Conservation (phyloP, 768 basidiomycete genomes). For the Termitomyces sp. region DNA sequence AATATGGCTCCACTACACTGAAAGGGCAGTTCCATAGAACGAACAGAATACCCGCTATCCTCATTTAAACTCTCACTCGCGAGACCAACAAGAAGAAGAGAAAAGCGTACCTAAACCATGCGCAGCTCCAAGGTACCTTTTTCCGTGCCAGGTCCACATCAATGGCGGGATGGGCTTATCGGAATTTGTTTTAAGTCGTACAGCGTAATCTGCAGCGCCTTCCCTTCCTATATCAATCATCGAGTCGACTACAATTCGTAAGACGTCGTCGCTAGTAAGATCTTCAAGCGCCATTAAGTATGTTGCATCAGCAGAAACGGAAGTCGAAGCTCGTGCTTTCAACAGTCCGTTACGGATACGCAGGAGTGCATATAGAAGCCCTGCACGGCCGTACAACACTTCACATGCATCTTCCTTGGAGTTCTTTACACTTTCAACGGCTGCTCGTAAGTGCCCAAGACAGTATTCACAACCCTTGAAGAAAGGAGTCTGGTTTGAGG, state of each 20-base stretch:
- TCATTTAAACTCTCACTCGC: neutral
- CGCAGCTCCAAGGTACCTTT: slow-evolving; percentile 49
- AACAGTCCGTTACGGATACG: slow-evolving; percentile 27
- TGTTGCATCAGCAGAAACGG: neutral
- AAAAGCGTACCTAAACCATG: slow-evolving; percentile 49
- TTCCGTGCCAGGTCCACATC: slow-evolving; percentile 61
- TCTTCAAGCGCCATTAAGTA: slow-evolving; percentile 3
- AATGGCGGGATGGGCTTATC: slow-evolving; percentile 29
- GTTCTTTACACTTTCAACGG: slow-evolving; percentile 13
- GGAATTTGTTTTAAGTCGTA: slow-evolving; percentile 17
- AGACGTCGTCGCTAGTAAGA: slow-evolving; percentile 27
- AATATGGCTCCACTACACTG: slow-evolving; percentile 29
- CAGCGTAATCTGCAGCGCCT: slow-evolving; percentile 30
- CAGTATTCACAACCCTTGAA: slow-evolving; percentile 16
- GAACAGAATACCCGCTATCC: slow-evolving; percentile 47
- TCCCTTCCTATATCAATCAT: slow-evolving; percentile 39
- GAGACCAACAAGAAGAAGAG: neutral
- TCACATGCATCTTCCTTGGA: slow-evolving; percentile 39
- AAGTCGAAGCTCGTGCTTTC: neutral
- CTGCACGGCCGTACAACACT: slow-evolving; percentile 54
- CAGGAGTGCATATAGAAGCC: slow-evolving; percentile 47
- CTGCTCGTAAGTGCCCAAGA: slow-evolving; percentile 18
- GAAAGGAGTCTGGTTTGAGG: slow-evolving; percentile 2
- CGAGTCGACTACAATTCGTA: slow-evolving; percentile 34
- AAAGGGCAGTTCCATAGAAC: slow-evolving; percentile 40